Base-by-base conservation (phyloP, 108 stramenopile species). In the Pseudonitzschia multiseries region DNA sequence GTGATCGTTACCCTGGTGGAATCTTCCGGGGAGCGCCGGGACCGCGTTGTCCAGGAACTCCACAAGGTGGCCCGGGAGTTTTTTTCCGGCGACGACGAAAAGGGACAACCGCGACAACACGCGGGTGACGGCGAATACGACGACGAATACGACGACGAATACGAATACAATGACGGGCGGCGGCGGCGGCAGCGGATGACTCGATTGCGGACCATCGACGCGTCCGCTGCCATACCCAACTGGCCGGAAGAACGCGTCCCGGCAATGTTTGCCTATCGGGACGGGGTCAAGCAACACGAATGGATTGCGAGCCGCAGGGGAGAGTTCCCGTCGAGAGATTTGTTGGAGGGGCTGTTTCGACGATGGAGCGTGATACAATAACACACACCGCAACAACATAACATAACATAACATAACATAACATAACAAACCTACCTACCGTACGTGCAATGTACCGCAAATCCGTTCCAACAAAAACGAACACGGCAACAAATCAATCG, bases 141-240 rank as follows among this genome's bases (percentile, higher is more conserved):
- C 66, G 52, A 77, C 40, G 86, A 85, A 41, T 81, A 66, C 20
- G 29, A 50, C 21, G 73, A 86, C 6, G 84, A 86, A 76, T 52
- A 76, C n/a, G 67, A 73, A 29, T 54, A 70, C 27, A 6, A 36
- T 6, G 36, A 36, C 36, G 36, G 6, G 6, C 36, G 36, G 36
- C 36, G 2, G 4, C 54, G 51, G 54, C 60, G 68, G 24, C 33
- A 87, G 21, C 62, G 54, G 15, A 2, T 36, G 5, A 72, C 95
- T n/a, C 94, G 96, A 59, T 96, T 97, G 73, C 86, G 97, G 24
- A 65, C 76, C 43, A 98, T 98, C 62, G 70, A 80, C 31, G 89
- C 82, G 29, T 80, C 75, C 41, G 69, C 88, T 27, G 97, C 97
- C 27, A 91, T 97, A 53, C 65, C 66, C 8, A 85, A 97, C 54